Base-by-base conservation (phyloP, 2,329 filamentous ascomycete species). In the Talaromyces funiculosus region DNA sequence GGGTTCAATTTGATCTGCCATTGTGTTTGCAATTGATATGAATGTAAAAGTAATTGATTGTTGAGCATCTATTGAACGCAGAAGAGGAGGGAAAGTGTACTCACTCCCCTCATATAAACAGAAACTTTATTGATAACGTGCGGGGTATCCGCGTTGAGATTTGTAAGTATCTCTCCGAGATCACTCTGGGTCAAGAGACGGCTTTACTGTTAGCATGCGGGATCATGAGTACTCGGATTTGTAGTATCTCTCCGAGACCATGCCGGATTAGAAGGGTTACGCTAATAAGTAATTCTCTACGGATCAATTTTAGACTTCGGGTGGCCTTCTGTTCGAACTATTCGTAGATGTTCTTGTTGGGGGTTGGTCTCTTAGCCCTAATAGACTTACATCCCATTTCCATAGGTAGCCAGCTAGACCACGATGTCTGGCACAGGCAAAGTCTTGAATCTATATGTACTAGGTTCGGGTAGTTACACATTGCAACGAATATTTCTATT, bases 1-100 rank as follows among this genome's bases (percentile, higher is more conserved):
- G 1, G 70, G 69, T 14, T 67, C 62, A 2, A 61, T 56, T 38
- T 64, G 49, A 7, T 66, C 35, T 68, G 72, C 71, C 57, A 54
- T 64, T 54, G 31, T 54, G 33, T 10, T 6, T 53, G 51, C 43
- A 26, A 26, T 47, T 29, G 24, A 47, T 47, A n/a, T n/a, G 14
- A 5, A 45, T 9, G 9, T 3, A 4, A 3, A 47, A 24, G 24
- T 16, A 29, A 47, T 47, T 47, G 24, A 4, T 24, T 7, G n/a
- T 18, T 29, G 43, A 26, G 16, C 1, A 16, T 29, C 24, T 47
- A 9, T 14, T 14, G 24, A 16, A 47, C 24, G 10, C 24, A 43
- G 24, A 29, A 47, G 43, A 29, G 12, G 20, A 43, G 18, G 16
- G 22, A 9, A 4, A 29, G 42, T 1, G 18, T 22, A 43, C 40